Evolutionary conservation across 2,329 filamentous ascomycete species (phyloP), one percentile per base, ranked within the genome.

Genomic region (Bipolaris cookei): DNA sequence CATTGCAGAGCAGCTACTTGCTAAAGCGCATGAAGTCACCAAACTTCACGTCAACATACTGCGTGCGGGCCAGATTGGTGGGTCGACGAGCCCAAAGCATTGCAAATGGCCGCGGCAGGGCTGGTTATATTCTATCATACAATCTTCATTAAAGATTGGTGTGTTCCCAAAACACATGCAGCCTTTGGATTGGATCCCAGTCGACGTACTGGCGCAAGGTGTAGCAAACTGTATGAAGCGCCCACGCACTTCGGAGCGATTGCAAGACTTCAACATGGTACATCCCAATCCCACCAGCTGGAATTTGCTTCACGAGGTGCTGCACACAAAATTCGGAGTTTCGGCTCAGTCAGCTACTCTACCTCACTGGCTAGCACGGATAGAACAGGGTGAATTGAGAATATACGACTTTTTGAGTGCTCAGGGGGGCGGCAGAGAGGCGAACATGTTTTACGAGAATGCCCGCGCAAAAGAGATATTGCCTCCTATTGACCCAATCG

Each of bases 181-280:
- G 4, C 52, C 58, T 3, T 37, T 66, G 13, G 57, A 66, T 38
- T 64, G 61, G 63, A 57, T 64, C 3, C 61, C 63, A n/a, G 61
- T 62, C 16, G 59, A 66, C 47, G 34, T n/a, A 2, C 47, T 66
- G 51, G 56, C 59, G 1, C 14, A 32, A 18, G 38, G 38, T 4
- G 57, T 65, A 13, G 21, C 51, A 2, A 35, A 51, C 16, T 43
- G 35, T 16, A 23, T 21, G 4, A 16, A 49, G 21, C 7, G 16
- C 20, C 2, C 10, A 18, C 2, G 25, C 28, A 30, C 28, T 5
- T 0, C 38, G 35, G 14, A 41, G 3, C 21, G n/a, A 39, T 38
- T 49, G 25, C 51, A 51, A 8, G 42, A 54, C 8, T 59, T 57
- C 50, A 62, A 62, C 32, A 39, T 62, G 37, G 53, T 57, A 5